Conservation (phyloP, 2,329 filamentous ascomycete genomes). For the Penicillium hordei region DNA sequence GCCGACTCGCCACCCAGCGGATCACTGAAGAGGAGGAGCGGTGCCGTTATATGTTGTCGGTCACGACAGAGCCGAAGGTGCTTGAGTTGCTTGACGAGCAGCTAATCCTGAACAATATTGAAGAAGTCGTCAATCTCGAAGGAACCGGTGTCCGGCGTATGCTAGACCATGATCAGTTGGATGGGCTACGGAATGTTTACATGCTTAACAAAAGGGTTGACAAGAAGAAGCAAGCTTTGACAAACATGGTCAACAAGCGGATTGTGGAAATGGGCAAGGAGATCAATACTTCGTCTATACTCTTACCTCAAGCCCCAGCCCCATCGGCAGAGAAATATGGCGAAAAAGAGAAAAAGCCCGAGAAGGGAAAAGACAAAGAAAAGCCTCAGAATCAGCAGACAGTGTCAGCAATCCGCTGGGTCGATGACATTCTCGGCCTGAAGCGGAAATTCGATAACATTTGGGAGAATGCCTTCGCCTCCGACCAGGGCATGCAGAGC, state of each 20-base stretch:
- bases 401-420: slow-evolving; percentile 86
- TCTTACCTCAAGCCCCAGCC: slow-evolving; percentile 44
- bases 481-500: slow-evolving; percentile 75
- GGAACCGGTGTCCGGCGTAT: slow-evolving; percentile 81
- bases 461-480: slow-evolving; percentile 69
- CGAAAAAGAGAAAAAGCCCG: slow-evolving; percentile 52
- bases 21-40: slow-evolving; percentile 79
- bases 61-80: slow-evolving; percentile 70
- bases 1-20: slow-evolving; percentile 70
- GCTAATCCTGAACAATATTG: slow-evolving; percentile 73
- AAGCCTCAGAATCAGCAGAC: slow-evolving; percentile 74
- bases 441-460: slow-evolving; percentile 89
- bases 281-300: slow-evolving; percentile 68
- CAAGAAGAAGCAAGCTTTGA: slow-evolving; percentile 67
- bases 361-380: slow-evolving; percentile 49
- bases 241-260: slow-evolving; percentile 67
- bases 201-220: slow-evolving; percentile 77
- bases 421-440: slow-evolving; percentile 80
- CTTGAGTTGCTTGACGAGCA: slow-evolving; percentile 74
- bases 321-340: slow-evolving; percentile 51
- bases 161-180: slow-evolving; percentile 82
- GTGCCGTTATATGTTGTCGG: slow-evolving; percentile 77
- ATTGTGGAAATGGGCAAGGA: slow-evolving; percentile 78
- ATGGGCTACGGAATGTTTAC: slow-evolving; percentile 80
- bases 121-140: slow-evolving; percentile 81